Base-by-base conservation (phyloP, 2,329 filamentous ascomycete genomes). In the Alternaria brassicicola region DNA sequence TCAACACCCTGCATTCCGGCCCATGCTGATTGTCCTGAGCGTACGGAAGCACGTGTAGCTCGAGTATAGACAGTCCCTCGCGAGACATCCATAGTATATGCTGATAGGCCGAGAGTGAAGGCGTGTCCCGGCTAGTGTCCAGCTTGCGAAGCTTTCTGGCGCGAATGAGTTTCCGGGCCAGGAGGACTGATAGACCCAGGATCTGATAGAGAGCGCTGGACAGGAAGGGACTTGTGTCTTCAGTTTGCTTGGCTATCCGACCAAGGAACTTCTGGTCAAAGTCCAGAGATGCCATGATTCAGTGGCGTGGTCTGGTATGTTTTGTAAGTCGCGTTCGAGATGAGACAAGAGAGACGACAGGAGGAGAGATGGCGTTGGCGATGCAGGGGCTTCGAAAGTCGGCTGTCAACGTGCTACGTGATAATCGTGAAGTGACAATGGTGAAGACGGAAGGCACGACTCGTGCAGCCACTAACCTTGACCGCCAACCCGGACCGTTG, bases 181-280 rank as follows among this genome's bases (percentile, higher is more conserved):
- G 86, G 74, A 95, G 89, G 58, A 96, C 89, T 3, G 94, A 97
- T 13, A 98, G 84, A 1, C 95, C 95, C 10, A 98, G 85, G 38
- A 98, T 89, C 77, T 95, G 95, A 79, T 93, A 97, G 45, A 99
- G 85, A 76, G 92, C 93, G 19, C 86, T 85, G 7, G 91, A 91
- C 43, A 98, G 85, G 17, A 93, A 83, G 3, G 91, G 88, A 72
- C 94, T 95, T 68, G 91, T 88, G 59, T 85, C 81, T 73, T 89
- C 88, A 67, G 92, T 93, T 61, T 88, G 85, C 78, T 89, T 90
- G 76, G 95, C 94, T 75, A 97, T 89, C 74, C 88, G 89, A 80
- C 92, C 93, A 72, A 99, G 85, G 79, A 96, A 97, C 81, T 98
- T 99, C 81, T 97, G 93, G 78, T 99, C 95, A 62, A 98, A 92